Evolutionary conservation across 1,284 basidiomycete genomes (phyloP), one percentile per base, ranked within the genome.

Genomic region (Pseudozyma tsukubaensis): DNA sequence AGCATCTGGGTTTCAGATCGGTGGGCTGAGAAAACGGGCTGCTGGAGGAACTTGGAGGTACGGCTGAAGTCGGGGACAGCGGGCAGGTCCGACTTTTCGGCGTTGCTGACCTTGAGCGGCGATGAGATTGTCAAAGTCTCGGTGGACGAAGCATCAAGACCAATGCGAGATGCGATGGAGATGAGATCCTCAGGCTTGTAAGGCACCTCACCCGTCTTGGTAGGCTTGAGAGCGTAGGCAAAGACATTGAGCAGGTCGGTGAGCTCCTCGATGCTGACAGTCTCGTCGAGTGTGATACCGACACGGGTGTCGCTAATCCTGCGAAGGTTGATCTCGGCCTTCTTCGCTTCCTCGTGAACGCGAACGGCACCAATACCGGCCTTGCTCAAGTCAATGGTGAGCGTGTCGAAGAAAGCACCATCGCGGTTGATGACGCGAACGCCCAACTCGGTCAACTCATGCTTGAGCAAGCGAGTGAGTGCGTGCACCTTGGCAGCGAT

Each of bases 1-100:
- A 99, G 88, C 92, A 99, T 94, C 87, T 97, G 94, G 1, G 96
- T 98, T 87, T 99, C 96, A 9, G 94, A 96, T 84, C 97, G 95
- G 84, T 98, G 92, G 56, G 90, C 89, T 87, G 85, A 85, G 88
- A 97, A 99, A 48, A 97, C 93, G 0, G 92, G 89, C 85, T 99
- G 93, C 3, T 90, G 89, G 19, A 99, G 88, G 87, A 91, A 93
- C 53, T 88, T 86, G 4, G 92, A 92, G 9, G 90, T 90, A 60
- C 96, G 91, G 43, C 86, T 87, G 43, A 96, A 87, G 21, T 85
- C 70, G 3, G 87, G 65, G 29, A 84, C 77, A 12, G 77, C 40
- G 29, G 79, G 75, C n/a, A 79, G 50, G 34, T 69, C 50, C 9
- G 71, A 58, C 8, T 47, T 48, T 48, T 61, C 59, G 24, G 71